Percentiles rank a stretch among this genome's conserved stretches.
Conservation (phyloP, 2,329 filamentous ascomycete genomes). For the Scleromitrula shiraiana region DNA sequence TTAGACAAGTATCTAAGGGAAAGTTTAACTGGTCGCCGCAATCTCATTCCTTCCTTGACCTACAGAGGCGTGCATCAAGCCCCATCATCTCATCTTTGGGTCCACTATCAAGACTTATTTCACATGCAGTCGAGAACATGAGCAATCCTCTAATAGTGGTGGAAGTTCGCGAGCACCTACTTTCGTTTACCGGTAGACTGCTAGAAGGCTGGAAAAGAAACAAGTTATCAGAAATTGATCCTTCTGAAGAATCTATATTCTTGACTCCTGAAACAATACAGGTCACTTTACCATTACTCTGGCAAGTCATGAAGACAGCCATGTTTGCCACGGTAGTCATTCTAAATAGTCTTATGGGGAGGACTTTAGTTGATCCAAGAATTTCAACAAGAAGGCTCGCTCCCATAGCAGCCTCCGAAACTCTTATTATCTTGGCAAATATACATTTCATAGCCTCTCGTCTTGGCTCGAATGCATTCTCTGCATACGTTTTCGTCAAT, state of each 20-base stretch:
- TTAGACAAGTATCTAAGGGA: slow-evolving; percentile 40
- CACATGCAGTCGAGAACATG: slow-evolving; percentile 52
- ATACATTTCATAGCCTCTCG: slow-evolving; percentile 63
- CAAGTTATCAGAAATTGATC: slow-evolving; percentile 58
- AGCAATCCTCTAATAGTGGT: slow-evolving; percentile 36
- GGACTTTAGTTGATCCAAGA: slow-evolving; percentile 46
- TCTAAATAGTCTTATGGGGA: slow-evolving; percentile 49
- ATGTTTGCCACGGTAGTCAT: slow-evolving; percentile 59
- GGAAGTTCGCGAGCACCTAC: slow-evolving; percentile 44
- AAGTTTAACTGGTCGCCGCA: slow-evolving; percentile 52
- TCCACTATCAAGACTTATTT: slow-evolving; percentile 53
- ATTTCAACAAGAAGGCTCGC: slow-evolving; percentile 43
- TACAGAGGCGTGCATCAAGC: slow-evolving; percentile 46
- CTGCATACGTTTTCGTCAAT: slow-evolving; percentile 62
- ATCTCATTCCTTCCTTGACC: slow-evolving; percentile 48
- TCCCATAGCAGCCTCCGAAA: slow-evolving; percentile 51
- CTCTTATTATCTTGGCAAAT: slow-evolving; percentile 55
- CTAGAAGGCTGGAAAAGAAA: slow-evolving; percentile 60
- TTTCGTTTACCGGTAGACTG: slow-evolving; percentile 37
- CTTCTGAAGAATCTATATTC: slow-evolving; percentile 48
- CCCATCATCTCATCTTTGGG: slow-evolving; percentile 54
- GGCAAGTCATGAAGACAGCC: slow-evolving; percentile 55
- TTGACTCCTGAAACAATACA: slow-evolving; percentile 50
- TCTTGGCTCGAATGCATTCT: slow-evolving; percentile 54
- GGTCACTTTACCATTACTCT: slow-evolving; percentile 52